phyloP scores from a whole-genome alignment of 169 alveolate species.

The Plasmodium gaboni region DNA sequence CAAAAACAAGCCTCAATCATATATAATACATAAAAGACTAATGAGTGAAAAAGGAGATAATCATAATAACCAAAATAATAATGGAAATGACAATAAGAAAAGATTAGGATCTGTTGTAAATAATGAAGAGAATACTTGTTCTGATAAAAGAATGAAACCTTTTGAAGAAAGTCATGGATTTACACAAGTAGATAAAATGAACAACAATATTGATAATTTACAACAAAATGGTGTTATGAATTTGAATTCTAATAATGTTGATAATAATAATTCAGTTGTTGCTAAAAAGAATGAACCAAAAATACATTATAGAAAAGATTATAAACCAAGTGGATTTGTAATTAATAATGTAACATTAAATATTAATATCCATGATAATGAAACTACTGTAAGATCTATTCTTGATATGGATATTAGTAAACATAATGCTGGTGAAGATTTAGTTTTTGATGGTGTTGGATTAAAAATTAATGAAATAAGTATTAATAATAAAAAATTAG shows the following conservation, averaged over 20 bases:
- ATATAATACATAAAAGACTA: constrained; percentile 41
- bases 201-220: not conserved
- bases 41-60: constrained; percentile 60
- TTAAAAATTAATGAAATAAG: constrained; percentile 85
- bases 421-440: constrained; percentile 84
- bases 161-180: not conserved
- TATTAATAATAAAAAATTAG: constrained; percentile 84
- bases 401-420: constrained; percentile 81
- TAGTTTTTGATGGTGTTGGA: constrained; percentile 91
- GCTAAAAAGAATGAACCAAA: constrained; percentile 77
- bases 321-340: constrained; percentile 88
- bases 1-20: constrained; percentile 13
- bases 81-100: constrained; percentile 6
- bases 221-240: too few relatives aligned
- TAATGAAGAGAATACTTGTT: not conserved
- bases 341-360: constrained; percentile 85
- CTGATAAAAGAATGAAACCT: constrained; percentile 5
- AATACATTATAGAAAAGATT: constrained; percentile 88
- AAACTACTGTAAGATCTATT: constrained; percentile 82
- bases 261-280: not conserved
- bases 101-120: constrained; percentile 6
- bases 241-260: not conserved
- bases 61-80: constrained; percentile 1
- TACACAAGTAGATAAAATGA: not conserved
- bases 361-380: constrained; percentile 85